Evolutionary conservation across 768 basidiomycete species (phyloP).

Genomic region (Suillus subaureus): DNA sequence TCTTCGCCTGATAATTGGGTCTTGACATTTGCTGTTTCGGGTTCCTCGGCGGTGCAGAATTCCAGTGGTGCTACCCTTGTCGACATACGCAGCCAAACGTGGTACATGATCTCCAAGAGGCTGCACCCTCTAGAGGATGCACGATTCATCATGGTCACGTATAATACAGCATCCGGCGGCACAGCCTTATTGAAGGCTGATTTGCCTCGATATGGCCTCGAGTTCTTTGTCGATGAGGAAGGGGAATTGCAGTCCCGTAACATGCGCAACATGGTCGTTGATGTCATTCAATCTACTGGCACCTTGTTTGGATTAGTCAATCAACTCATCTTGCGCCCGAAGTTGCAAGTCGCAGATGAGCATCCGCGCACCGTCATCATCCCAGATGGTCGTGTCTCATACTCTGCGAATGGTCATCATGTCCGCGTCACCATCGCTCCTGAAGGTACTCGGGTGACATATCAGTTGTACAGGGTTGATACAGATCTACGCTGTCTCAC

Average conservation of each 20-base stretch:
- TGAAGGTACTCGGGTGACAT: constrained; percentile 13
- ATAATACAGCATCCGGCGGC: background rate
- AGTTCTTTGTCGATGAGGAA: constrained; percentile 40
- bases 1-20: constrained; percentile 29
- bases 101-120: constrained; percentile 28
- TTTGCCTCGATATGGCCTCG: constrained; percentile 44
- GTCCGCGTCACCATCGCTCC: constrained; percentile 21
- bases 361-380: constrained; percentile 36
- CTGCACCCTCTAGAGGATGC: constrained; percentile 26
- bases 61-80: constrained; percentile 19
- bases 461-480: constrained; percentile 34
- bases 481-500: constrained; percentile 31
- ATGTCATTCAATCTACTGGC: constrained; percentile 42
- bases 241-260: constrained; percentile 42
- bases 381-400: constrained; percentile 36
- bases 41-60: constrained; percentile 12
- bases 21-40: constrained; percentile 16
- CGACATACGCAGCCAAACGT: constrained; percentile 29
- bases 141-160: constrained; percentile 26
- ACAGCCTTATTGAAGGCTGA: constrained; percentile 25
- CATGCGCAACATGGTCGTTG: constrained; percentile 44
- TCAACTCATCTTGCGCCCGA: constrained; percentile 42
- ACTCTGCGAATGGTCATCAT: constrained; percentile 15
- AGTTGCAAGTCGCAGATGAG: constrained; percentile 7
- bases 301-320: constrained; percentile 48